phyloP scores from a whole-genome alignment of 768 basidiomycete genomes.

The Xanthoconium purpureum region DNA sequence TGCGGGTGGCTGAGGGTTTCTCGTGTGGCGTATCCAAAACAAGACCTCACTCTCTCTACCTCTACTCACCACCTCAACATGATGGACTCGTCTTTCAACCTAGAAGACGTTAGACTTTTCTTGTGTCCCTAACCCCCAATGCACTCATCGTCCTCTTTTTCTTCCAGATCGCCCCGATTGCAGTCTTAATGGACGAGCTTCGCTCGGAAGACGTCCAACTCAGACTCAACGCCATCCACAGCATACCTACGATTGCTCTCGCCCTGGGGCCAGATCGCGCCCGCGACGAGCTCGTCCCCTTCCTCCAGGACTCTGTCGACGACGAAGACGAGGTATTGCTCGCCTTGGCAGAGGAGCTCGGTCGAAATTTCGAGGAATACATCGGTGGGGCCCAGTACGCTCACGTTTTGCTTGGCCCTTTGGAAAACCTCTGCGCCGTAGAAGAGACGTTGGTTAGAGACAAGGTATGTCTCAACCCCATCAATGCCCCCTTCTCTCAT shows the following conservation, averaged over 20 bases:
- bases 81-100: conserved; percentile 66
- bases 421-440: conserved; percentile 94
- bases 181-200: conserved; percentile 96
- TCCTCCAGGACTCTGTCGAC: conserved; percentile 98
- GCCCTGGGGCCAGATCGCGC: conserved; percentile 95
- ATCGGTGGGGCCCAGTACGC: conserved; percentile 87
- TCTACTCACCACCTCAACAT: background rate
- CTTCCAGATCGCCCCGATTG: conserved; percentile 85
- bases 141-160: conserved; percentile 14
- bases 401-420: conserved; percentile 82
- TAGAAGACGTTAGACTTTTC: conserved; percentile 60
- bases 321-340: conserved; percentile 98
- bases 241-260: conserved; percentile 95
- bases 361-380: conserved; percentile 89
- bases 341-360: conserved; percentile 93
- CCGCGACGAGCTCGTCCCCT: conserved; percentile 91
- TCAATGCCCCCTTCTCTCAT: background rate
- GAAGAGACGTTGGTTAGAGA: conserved; percentile 98
- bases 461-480: conserved; percentile 60
- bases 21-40: conserved; percentile 22
- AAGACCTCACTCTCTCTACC: background rate
- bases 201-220: conserved; percentile 97
- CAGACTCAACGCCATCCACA: conserved; percentile 93
- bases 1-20: conserved; percentile 8
- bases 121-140: background rate